Evolutionary conservation across 2,329 filamentous ascomycete genomes (phyloP).

Genomic region (Hirsutella rhossiliensis): DNA sequence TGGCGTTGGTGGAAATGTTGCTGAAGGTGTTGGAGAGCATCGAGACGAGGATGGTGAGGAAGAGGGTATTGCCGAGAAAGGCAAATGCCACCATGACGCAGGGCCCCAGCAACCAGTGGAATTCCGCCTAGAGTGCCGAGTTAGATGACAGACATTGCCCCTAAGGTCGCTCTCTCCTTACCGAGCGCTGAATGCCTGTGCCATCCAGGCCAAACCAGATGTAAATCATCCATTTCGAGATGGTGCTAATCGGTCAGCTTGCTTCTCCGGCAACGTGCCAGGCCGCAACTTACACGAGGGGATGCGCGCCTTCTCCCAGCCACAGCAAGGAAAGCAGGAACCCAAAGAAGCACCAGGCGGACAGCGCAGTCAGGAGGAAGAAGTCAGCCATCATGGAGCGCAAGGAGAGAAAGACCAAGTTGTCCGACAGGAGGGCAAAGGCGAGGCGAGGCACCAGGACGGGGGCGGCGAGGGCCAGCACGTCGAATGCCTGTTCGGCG

Average conservation of each 20-base stretch:
- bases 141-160: not conserved
- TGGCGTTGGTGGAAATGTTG: constrained; percentile 63
- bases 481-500: constrained; percentile 59
- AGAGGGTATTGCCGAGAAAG: constrained; percentile 76
- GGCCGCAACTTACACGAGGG: constrained; percentile 34
- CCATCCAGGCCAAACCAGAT: constrained; percentile 86
- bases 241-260: constrained; percentile 34
- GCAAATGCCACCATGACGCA: constrained; percentile 73
- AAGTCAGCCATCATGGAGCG: constrained; percentile 82
- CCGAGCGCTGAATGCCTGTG: constrained; percentile 46
- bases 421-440: constrained; percentile 74
- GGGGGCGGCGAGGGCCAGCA: constrained; percentile 68
- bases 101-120: constrained; percentile 71
- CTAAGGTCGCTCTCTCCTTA: constrained; percentile 13
- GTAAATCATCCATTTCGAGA: constrained; percentile 85
- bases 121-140: constrained; percentile 38
- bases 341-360: constrained; percentile 73
- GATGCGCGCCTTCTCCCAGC: constrained; percentile 55
- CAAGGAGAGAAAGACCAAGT: constrained; percentile 70
- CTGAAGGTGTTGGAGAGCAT: constrained; percentile 79
- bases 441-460: constrained; percentile 68
- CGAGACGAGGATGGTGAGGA: constrained; percentile 79
- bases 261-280: too few species aligned
- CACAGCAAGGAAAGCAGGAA: constrained; percentile 71
- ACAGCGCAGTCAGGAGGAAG: constrained; percentile 60